Base-by-base conservation (phyloP, 352 stramenopile genomes). In the Phytopythium boreale region DNA sequence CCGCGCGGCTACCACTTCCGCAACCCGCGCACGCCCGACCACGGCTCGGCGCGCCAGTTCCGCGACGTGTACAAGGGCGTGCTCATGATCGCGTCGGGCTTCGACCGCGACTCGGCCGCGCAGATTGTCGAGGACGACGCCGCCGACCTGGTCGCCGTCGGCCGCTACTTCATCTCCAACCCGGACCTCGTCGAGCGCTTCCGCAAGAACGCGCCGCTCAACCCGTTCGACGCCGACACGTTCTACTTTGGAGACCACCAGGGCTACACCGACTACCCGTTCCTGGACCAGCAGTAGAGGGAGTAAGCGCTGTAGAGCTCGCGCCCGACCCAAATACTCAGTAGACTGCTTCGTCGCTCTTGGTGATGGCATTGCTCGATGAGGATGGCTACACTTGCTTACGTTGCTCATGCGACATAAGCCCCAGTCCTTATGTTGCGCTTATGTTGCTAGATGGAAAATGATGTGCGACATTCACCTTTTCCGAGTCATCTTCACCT, bases 151-250 rank as follows among this genome's bases (percentile, higher is more conserved):
- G 81, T 95, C 11, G 83, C 76, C 19, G 87, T 88, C 60, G 82
- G 86, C 12, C 79, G 84, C 50, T 64, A 74, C 61, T 92, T 90
- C 60, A 92, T 94, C 64, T 79, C 82, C 29, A 94, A 92, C 62
- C 82, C 85, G 44, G 85, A 92, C 65, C 46, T 94, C 39, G 79
- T 89, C 47, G 67, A 80, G 49, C 76, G 82, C 11, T 76, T 92
- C 59, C 47, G 75, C 59, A 57, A 77, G 44, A 65, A 82, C 66
- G 63, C 70, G 12, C 68, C 79, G 19, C 59, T 92, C 17, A 81
- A 61, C 47, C 64, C 67, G 29, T 88, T 71, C 58, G 70, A 90
- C 63, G 66, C 63, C 12, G 63, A 71, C 41, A 82, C 72, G 56
- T 84, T 80, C 66, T 89, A 88, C 64, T 50, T 68, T 8, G 69